A percentile compares a stretch with the other conserved stretches of the same genome.
Conservation (phyloP, 257 asterid species). For the Gardenia jasminoides region DNA sequence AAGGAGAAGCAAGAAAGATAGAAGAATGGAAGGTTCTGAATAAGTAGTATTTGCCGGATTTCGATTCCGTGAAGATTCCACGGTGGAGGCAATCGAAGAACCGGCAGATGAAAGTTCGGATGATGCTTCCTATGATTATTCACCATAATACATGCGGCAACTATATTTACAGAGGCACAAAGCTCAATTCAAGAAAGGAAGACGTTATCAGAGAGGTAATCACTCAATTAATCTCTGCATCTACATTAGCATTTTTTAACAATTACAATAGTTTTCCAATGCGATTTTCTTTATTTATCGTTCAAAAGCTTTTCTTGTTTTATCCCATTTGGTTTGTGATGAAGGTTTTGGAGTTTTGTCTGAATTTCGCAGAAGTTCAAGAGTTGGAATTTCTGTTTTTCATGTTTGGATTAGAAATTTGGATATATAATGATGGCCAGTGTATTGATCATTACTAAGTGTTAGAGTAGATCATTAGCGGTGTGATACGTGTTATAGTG, state of each 20-base stretch:
- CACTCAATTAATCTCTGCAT: not conserved
- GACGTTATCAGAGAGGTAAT: constrained; percentile 72
- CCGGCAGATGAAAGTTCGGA: constrained; percentile 78
- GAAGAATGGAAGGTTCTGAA: constrained; percentile 87
- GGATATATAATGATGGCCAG: too few species aligned
- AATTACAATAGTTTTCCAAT: too few species aligned
- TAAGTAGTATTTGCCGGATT: constrained; percentile 93
- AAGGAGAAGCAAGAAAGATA: constrained; percentile 37
- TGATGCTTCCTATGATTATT: constrained; percentile 96
- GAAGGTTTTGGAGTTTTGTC: not conserved
- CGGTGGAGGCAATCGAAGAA: constrained; percentile 75
- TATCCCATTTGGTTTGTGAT: not conserved
- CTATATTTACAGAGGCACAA: constrained; percentile 78
- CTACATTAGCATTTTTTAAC: not conserved
- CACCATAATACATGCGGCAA: constrained; percentile 77
- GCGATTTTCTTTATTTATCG: too few species aligned
- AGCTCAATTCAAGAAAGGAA: constrained; percentile 86
- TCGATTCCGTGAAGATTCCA: constrained; percentile 86
- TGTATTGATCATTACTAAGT: too few species aligned
- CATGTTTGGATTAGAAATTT: not conserved
- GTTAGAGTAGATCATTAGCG: not conserved
- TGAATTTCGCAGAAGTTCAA: not conserved
- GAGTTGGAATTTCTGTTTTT: not conserved
- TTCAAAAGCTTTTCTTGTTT: not conserved
- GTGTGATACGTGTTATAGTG: not conserved